Percentiles rank a stretch among this genome's conserved stretches.
Conservation (phyloP, 257 asterid species). For the Ophiorrhiza pumila region DNA sequence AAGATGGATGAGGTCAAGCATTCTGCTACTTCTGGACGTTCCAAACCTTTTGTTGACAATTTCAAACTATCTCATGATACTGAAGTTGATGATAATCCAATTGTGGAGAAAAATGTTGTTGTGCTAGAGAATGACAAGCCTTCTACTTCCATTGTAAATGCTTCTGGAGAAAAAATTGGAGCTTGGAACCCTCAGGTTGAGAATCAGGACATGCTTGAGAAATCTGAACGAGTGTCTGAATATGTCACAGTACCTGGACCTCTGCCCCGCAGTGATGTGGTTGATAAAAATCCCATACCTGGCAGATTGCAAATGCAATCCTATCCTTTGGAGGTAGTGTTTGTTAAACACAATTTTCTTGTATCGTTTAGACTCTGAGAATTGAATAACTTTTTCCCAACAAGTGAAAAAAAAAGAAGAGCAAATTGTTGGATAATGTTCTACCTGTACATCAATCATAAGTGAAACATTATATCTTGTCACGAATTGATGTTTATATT, state of each 20-base stretch:
- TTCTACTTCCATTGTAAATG: constrained; percentile 32
- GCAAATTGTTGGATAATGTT: neutral
- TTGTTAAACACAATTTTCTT: constrained; percentile 2
- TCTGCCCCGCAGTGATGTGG: constrained; percentile 35
- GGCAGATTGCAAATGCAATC: constrained; percentile 31
- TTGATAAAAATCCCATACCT: constrained; percentile 32
- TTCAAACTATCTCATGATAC: constrained; percentile 27
- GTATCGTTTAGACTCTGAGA: neutral
- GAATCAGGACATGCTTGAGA: constrained; percentile 28
- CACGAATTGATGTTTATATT: neutral
- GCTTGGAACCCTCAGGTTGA: constrained; percentile 20
- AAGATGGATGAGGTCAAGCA: constrained; percentile 28
- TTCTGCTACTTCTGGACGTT: constrained; percentile 29
- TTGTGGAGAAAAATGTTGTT: constrained; percentile 79
- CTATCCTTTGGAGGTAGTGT: constrained; percentile 49
- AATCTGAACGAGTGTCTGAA: constrained; percentile 29
- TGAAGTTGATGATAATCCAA: constrained; percentile 61
- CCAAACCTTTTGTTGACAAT: constrained; percentile 32
- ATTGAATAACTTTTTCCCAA: neutral
- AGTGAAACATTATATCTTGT: neutral
- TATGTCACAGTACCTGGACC: constrained; percentile 39
- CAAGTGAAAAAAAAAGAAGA: neutral
- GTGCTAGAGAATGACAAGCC: constrained; percentile 75
- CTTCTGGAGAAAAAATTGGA: constrained; percentile 37
- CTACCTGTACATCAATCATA: neutral